Base-by-base conservation (phyloP, 768 basidiomycete genomes). In the Russula vinacea region DNA sequence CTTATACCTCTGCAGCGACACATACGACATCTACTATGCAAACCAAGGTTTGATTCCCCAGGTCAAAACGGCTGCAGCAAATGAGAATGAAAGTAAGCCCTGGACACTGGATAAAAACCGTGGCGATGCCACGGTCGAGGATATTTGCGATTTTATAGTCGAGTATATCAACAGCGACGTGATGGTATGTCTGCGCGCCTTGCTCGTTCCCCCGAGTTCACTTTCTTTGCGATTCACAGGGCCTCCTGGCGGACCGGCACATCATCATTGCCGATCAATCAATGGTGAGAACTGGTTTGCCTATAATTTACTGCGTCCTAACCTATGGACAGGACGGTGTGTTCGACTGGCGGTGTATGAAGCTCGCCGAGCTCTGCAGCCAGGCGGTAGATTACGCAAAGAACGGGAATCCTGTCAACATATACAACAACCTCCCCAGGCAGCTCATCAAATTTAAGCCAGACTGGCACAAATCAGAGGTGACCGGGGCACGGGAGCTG, bases 51-150 rank as follows among this genome's bases (percentile, higher is more conserved):
- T 29, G 29, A 29, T 29, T 29, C 29, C 29, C 29, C 29, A 29
- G 29, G 29, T 29, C 17, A 19, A 69, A 1, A 39, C 13, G 11
- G 39, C 10, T 39, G 11, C 39, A 14, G 14, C 39, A 29, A 5
- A 29, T 39, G 39, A 39, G 10, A 39, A 39, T 39, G 11, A 39
- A 39, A 39, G 39, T 13, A 0, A 4, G 1, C 39, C 70, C 6
- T 54, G 67, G 26, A 56, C 54, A 11, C 62, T 73, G 8, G 57
- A 58, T 5, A 49, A 64, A 24, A 67, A 53, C 29, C 70, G 81
- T 10, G 45, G 45, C 24, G 78, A 82, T 9, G 83, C 83, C 62
- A 83, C 78, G 0, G 81, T 90, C 5, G 77, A 85, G 1, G 44
- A 45, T n/a, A 45, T 45, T 29, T 29, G 29, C 29, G 29, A 29